Conservation (phyloP, 1,284 basidiomycete genomes). For the Cryptococcus sp. region DNA sequence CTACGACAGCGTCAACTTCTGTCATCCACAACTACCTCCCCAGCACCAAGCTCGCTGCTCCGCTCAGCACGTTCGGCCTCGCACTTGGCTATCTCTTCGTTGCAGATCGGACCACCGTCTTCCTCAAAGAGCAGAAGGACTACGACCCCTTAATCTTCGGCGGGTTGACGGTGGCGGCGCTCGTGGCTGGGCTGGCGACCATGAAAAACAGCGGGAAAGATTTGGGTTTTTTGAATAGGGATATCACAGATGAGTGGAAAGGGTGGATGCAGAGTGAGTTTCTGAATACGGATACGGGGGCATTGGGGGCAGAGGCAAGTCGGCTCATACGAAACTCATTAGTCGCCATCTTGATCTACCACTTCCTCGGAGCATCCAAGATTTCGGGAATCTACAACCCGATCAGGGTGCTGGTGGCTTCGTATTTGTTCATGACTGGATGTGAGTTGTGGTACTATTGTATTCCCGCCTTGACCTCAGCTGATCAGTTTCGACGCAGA, state of each 20-base stretch:
- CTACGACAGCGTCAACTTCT: slow-evolving; percentile 28
- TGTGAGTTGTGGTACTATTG: slow-evolving; percentile 34
- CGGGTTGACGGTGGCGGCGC: slow-evolving; percentile 57
- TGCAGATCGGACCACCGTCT: slow-evolving; percentile 75
- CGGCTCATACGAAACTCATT: slow-evolving; percentile 9
- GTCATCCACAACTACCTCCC: slow-evolving; percentile 50
- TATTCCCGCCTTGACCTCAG: background rate
- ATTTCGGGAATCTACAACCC: slow-evolving; percentile 86
- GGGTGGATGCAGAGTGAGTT: slow-evolving; percentile 89
- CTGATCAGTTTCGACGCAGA: slow-evolving; percentile 22
- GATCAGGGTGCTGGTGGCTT: slow-evolving; percentile 77
- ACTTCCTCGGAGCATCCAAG: slow-evolving; percentile 81
- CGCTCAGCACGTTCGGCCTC: slow-evolving; percentile 62
- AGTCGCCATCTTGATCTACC: slow-evolving; percentile 85
- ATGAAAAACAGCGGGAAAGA: slow-evolving; percentile 66
- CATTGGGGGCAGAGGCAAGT: background rate
- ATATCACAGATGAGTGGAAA: slow-evolving; percentile 93
- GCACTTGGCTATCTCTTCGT: slow-evolving; percentile 66
- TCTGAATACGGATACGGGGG: background rate
- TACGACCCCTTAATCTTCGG: slow-evolving; percentile 68
- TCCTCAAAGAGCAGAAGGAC: slow-evolving; percentile 82
- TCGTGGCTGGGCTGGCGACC: slow-evolving; percentile 62
- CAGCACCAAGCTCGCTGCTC: slow-evolving; percentile 41
- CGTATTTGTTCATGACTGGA: slow-evolving; percentile 69
- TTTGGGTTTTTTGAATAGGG: slow-evolving; percentile 78